Percentiles rank a stretch among this genome's conserved stretches.
phyloP scores from a whole-genome alignment of 2,329 filamentous ascomycete species.

The Verticillium albo-atrum region DNA sequence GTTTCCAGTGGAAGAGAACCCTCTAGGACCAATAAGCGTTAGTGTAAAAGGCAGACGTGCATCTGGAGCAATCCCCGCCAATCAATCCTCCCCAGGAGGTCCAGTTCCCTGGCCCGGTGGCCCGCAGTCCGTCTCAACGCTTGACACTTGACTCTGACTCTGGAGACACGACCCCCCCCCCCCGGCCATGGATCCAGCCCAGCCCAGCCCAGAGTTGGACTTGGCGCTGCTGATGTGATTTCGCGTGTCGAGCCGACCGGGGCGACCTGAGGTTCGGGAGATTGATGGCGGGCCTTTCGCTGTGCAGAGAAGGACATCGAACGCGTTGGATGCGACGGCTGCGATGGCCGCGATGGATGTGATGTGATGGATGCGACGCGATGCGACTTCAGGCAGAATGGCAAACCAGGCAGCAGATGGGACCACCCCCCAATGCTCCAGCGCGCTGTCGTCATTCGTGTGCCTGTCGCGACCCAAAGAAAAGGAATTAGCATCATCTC shows the following conservation, averaged over 20 bases:
- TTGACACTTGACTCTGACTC: neutral
- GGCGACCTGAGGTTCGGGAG: neutral
- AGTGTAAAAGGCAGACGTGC: neutral
- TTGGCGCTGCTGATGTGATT: neutral
- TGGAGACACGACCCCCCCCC: neutral
- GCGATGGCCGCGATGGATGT: neutral
- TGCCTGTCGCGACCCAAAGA: neutral
- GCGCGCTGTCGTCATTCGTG: neutral
- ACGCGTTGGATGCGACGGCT: neutral
- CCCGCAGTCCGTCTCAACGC: neutral
- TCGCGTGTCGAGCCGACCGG: neutral
- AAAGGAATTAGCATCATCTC: neutral
- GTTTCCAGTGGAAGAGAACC: too few relatives aligned
- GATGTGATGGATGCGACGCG: neutral
- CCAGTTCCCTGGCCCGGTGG: neutral
- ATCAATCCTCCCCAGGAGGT: neutral
- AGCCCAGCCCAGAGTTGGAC: neutral
- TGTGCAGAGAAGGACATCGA: slow-evolving; percentile 1
- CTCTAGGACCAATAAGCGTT: neutral
- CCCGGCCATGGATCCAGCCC: neutral
- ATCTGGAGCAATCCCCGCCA: neutral
- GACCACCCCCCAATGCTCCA: too few relatives aligned
- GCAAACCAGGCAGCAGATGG: too few relatives aligned
- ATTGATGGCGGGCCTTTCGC: neutral
- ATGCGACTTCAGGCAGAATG: too few relatives aligned